Evolutionary conservation across 768 basidiomycete species (phyloP), one percentile per base, ranked within the genome.

Genomic region (Leccinum longicurvipes): DNA sequence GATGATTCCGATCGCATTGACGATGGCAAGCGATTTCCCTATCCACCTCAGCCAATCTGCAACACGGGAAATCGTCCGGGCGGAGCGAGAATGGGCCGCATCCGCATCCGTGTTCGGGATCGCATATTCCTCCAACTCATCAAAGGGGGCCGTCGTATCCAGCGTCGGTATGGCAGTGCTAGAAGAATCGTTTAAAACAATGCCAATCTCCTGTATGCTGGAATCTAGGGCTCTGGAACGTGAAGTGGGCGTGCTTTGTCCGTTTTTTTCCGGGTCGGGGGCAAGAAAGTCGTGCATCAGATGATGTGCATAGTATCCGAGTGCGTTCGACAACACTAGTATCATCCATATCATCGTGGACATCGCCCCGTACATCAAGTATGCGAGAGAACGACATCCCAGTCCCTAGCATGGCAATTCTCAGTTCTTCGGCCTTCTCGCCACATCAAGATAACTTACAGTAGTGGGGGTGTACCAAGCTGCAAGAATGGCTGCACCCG

Each of bases 351-450:
- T 60, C 0, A 57, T 0, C 1, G 70, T 75, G 1, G 74, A 70
- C 3, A 65, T 4, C 6, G 34, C 10, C 4, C 62, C 74, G 19
- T 73, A 74, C 17, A 67, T 47, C 41, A 73, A 24, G 50, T 73
- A 75, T 1, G 66, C 63, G 0, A 60, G 55, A 3, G 72, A 74
- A 54, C 71, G 71, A 44, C 74, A 75, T 10, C 74, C 74, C 4
- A 75, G 31, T n/a, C 68, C 66, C 67, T 64, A 21, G 29, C 9
- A 28, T 10, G 10, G 44, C 7, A 15, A 42, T 8, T 3, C 11
- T 36, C 15, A 50, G 21, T 44, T 19, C 49, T 3, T 14, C 4
- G 4, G n/a, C 41, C 28, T 25, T 36, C 21, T n/a, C 19, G 19
- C 47, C 21, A 6, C 0, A 1, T 1, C 4, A 19, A 34, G 46